Evolutionary conservation across 768 basidiomycete species (phyloP).

Genomic region (Leccinum pellstonianum): DNA sequence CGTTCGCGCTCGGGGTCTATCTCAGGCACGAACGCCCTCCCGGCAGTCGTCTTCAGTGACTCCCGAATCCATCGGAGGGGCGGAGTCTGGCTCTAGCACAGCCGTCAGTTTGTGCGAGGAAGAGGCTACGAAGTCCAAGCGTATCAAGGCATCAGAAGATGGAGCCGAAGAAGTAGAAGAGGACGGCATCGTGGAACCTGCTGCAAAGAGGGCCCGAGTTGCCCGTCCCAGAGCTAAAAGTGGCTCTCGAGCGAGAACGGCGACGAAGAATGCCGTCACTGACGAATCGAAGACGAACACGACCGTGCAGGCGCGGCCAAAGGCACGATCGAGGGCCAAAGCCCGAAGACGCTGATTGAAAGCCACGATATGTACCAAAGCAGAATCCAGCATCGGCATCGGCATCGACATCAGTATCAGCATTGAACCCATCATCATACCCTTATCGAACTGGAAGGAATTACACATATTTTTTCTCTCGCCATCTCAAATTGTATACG

Average conservation of each 20-base stretch:
- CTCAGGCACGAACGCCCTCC: conserved; percentile 23
- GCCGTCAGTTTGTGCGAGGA: conserved; percentile 34
- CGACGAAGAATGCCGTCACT: conserved; percentile 13
- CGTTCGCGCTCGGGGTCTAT: conserved; percentile 20
- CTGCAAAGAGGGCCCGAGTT: conserved; percentile 21
- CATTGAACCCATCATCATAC: conserved; percentile 25
- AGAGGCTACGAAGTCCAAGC: conserved; percentile 25
- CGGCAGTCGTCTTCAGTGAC: conserved; percentile 23
- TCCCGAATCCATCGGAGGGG: conserved; percentile 28
- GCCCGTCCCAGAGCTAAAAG: conserved; percentile 25
- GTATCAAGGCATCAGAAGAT: conserved; percentile 12
- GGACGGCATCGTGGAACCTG: conserved; percentile 10
- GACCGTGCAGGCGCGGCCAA: conserved; percentile 29
- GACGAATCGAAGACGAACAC: conserved; percentile 18
- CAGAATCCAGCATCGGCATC: conserved; percentile 18
- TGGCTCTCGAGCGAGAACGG: conserved; percentile 19
- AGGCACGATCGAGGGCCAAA: conserved; percentile 32
- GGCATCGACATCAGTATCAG: conserved; percentile 19
- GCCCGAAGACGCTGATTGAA: conserved; percentile 30
- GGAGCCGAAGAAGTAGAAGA: conserved; percentile 16
- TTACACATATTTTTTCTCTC: conserved; percentile 18
- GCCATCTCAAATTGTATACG: conserved; percentile 23
- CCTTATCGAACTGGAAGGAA: conserved; percentile 20
- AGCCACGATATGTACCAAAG: conserved; percentile 9
- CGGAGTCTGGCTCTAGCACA: conserved; percentile 33